Evolutionary conservation across 108 stramenopile genomes (phyloP), one percentile per base, ranked within the genome.

Genomic region (Heterococcus sp.): DNA sequence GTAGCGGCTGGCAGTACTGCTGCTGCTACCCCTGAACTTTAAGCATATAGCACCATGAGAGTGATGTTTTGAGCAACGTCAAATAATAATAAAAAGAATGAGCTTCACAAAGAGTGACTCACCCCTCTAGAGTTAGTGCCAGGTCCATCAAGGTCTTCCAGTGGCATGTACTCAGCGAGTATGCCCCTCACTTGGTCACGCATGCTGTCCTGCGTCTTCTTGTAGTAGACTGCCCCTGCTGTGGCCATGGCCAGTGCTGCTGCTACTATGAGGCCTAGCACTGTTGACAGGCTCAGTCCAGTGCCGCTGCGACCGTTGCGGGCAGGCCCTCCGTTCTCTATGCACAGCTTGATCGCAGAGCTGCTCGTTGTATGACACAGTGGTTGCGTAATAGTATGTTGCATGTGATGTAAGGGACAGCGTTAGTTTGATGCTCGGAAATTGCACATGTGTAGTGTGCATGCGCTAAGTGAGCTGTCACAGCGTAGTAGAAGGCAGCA

Each of bases 141-240:
- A 0, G 79, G 79, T 3, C 66, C 79, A 28, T 80, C 81, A 27
- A 82, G 40, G 73, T 91, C 92, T 66, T 95, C 93, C 27, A 95
- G 85, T 31, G 95, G 95, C 94, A 95, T 92, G 86, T 94, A 94
- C 72, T 94, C 95, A 21, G 95, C 94, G 84, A 95, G 83, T 31
- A 95, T 95, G 30, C 93, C 92, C 63, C 93, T 90, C 35, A 95
- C 94, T 71, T 84, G 84, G 67, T 89, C 91, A 75, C 94, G 90
- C 92, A 93, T 92, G 81, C 92, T 92, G 38, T 85, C 86, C 66
- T 90, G 89, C 65, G 91, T 92, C 72, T 90, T 73, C 85, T 90
- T 90, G 74, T 90, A 92, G 76, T 95, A 92, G 75, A 90, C 85
- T 46, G 88, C 72, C 0, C 93, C 91, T 37, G 84, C 90, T 72